phyloP scores from a whole-genome alignment of 208 protist species.

The Vickermania ingenoplastis region DNA sequence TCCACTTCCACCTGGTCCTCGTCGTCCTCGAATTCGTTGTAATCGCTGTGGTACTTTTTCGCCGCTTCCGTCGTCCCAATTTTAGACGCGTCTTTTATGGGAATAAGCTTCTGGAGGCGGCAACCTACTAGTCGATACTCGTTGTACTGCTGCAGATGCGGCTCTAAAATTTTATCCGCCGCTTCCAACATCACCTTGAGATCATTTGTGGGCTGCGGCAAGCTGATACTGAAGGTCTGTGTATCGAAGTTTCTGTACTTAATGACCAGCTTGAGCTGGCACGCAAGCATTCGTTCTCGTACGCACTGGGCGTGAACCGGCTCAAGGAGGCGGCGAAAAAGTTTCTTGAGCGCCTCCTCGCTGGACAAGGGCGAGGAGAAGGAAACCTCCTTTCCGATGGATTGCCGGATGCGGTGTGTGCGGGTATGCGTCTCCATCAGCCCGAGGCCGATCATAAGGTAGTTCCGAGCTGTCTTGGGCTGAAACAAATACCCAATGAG shows the following conservation, averaged over 20 bases:
- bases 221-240: conserved; percentile 45
- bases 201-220: conserved; percentile 56
- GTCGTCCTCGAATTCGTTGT: conserved; percentile 1
- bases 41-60: conserved; percentile 2
- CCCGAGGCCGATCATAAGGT: conserved; percentile 64
- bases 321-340: conserved; percentile 41
- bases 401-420: conserved; percentile 39
- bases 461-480: conserved; percentile 68
- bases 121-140: conserved; percentile 71
- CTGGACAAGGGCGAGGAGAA: conserved; percentile 50
- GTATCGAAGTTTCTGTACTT: conserved; percentile 69
- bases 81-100: background rate
- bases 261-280: conserved; percentile 43
- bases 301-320: conserved; percentile 46
- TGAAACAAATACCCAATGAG: conserved; percentile 65
- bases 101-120: conserved; percentile 49
- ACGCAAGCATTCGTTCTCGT: conserved; percentile 31
- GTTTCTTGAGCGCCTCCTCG: conserved; percentile 33
- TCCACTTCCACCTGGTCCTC: conserved; percentile 1
- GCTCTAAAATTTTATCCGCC: conserved; percentile 42
- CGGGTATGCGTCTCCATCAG: conserved; percentile 38
- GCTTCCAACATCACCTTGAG: conserved; percentile 53
- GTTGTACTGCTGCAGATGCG: conserved; percentile 43
- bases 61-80: background rate
- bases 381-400: conserved; percentile 68